phyloP scores from a whole-genome alignment of 2,329 filamentous ascomycete genomes.

The Fusarium decemcellulare region DNA sequence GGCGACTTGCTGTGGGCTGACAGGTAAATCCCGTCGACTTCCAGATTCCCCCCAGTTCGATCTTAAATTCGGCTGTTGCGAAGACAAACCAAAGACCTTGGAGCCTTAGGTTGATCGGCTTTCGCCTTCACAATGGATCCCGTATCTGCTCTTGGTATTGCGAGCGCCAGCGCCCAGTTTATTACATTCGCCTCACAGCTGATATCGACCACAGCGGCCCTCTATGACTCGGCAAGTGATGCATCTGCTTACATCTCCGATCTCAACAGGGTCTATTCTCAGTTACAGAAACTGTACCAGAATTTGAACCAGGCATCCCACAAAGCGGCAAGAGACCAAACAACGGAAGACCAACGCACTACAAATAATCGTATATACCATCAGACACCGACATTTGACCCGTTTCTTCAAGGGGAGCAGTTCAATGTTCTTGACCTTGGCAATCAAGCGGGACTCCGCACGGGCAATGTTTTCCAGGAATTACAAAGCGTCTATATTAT shows the following conservation, averaged over 20 bases:
- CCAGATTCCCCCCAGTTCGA: too few relatives aligned
- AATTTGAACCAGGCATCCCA: conserved; percentile 8
- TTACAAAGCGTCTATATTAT: conserved; percentile 9
- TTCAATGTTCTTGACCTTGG: neutral
- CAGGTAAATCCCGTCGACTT: too few relatives aligned
- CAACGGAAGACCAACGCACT: neutral
- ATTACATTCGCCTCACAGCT: conserved; percentile 10
- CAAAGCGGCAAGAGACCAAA: conserved; percentile 5
- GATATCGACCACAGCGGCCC: conserved; percentile 2
- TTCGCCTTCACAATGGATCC: neutral
- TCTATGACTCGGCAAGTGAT: conserved; percentile 10
- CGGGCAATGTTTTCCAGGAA: conserved; percentile 1
- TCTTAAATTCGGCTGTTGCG: too few relatives aligned
- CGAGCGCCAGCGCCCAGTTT: conserved; percentile 5
- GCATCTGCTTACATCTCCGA: neutral
- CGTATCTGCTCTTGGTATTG: conserved; percentile 5
- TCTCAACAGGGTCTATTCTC: neutral
- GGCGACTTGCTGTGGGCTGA: too few relatives aligned
- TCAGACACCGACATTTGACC: neutral
- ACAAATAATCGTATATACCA: neutral
- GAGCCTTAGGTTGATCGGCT: too few relatives aligned
- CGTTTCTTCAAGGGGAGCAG: neutral
- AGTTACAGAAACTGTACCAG: conserved; percentile 7
- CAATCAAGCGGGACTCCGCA: neutral
- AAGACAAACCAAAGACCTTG: too few relatives aligned